Evolutionary conservation across 352 stramenopile genomes (phyloP).

Genomic region (Phytophthora pini): DNA sequence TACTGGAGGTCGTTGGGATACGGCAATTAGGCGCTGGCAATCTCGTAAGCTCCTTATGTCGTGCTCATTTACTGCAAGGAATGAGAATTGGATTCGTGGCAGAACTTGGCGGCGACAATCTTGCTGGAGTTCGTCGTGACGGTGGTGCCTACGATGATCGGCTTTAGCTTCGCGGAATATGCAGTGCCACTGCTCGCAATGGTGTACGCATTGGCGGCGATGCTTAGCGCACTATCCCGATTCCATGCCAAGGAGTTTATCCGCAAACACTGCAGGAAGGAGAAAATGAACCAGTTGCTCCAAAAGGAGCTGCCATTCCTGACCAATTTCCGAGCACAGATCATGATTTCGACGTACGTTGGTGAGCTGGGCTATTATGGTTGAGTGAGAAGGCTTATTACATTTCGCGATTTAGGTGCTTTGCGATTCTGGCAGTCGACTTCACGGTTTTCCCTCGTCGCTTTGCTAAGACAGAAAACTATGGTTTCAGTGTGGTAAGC

Average conservation of each 20-base stretch:
- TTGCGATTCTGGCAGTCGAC: conserved; percentile 98
- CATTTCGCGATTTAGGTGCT: conserved; percentile 51
- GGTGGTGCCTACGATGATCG: conserved; percentile 74
- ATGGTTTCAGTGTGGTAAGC: conserved; percentile 94
- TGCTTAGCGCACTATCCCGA: conserved; percentile 70
- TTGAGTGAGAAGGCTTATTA: background rate
- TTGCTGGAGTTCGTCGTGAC: conserved; percentile 75
- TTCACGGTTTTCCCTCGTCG: conserved; percentile 97
- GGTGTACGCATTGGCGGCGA: conserved; percentile 59
- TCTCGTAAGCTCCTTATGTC: conserved; percentile 38
- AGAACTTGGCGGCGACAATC: conserved; percentile 65
- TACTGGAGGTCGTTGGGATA: conserved; percentile 74
- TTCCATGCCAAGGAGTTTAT: conserved; percentile 77
- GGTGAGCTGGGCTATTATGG: background rate
- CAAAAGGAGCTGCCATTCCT: conserved; percentile 79
- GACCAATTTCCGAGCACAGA: conserved; percentile 80
- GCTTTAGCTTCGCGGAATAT: conserved; percentile 72
- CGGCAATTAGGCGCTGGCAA: conserved; percentile 58
- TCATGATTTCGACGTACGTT: conserved; percentile 84
- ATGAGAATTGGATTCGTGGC: background rate
- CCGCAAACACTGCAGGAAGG: conserved; percentile 81
- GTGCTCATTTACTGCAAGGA: background rate
- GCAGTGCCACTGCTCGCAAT: conserved; percentile 59
- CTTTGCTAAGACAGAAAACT: conserved; percentile 96
- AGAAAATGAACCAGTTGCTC: conserved; percentile 82